A percentile compares a stretch with the other conserved stretches of the same genome.
Evolutionary conservation across 805 yeast genomes (phyloP).

Genomic region (Torulaspora indica): DNA sequence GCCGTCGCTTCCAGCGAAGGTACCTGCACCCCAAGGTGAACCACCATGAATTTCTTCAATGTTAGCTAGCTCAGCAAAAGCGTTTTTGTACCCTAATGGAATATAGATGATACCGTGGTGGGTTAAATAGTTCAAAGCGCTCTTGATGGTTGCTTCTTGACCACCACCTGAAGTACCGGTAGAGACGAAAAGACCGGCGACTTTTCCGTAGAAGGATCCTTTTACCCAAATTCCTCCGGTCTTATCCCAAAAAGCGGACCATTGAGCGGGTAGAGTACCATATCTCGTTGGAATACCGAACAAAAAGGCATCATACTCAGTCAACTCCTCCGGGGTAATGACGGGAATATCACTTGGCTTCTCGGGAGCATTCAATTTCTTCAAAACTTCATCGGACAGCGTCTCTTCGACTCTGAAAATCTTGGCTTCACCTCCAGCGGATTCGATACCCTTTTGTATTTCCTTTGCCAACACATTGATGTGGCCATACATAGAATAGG

Average conservation of each 20-base stretch:
- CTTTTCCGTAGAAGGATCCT: slow-evolving; percentile 67
- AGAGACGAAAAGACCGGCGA: slow-evolving; percentile 65
- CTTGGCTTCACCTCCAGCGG: slow-evolving; percentile 65
- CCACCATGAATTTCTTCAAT: slow-evolving; percentile 72
- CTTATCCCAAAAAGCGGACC: slow-evolving; percentile 68
- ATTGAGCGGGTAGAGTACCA: slow-evolving; percentile 73
- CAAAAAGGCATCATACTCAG: slow-evolving; percentile 63
- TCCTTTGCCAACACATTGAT: slow-evolving; percentile 62
- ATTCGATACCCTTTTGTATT: slow-evolving; percentile 60
- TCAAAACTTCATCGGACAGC: slow-evolving; percentile 53
- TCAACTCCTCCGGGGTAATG: slow-evolving; percentile 53
- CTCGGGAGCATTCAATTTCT: slow-evolving; percentile 59
- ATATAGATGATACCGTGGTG: slow-evolving; percentile 77
- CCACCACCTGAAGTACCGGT: slow-evolving; percentile 78
- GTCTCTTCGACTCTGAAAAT: slow-evolving; percentile 77
- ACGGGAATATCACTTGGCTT: slow-evolving; percentile 51
- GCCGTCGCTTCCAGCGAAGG: slow-evolving; percentile 71
- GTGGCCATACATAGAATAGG: slow-evolving; percentile 79
- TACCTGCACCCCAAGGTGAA: slow-evolving; percentile 85
- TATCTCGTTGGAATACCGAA: slow-evolving; percentile 80
- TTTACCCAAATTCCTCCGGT: slow-evolving; percentile 74
- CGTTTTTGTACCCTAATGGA: slow-evolving; percentile 67
- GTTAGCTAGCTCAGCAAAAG: slow-evolving; percentile 52
- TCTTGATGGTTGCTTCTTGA: slow-evolving; percentile 65
- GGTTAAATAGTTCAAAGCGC: slow-evolving; percentile 51